A percentile compares a stretch with the other conserved stretches of the same genome.
These are phyloP conservation scores for Diplodia mutila DNA, from an alignment of 2,329 filamentous ascomycete genomes.

Conservation along the genomic window DNA sequence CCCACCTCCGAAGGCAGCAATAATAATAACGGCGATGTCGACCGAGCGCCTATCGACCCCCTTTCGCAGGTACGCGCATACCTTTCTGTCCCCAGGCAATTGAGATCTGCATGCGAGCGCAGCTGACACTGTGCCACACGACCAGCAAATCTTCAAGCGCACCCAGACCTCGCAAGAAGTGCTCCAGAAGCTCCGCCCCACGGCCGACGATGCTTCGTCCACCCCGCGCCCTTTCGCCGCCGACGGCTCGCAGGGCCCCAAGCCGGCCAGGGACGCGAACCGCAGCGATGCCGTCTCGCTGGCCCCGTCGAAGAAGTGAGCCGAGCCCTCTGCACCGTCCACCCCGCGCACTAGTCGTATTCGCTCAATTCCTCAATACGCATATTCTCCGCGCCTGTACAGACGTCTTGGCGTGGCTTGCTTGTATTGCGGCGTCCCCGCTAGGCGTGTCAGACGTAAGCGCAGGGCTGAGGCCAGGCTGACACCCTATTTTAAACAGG, in stretches of 20 bases:
- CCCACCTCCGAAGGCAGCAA: constrained; percentile 32
- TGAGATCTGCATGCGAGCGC: constrained; percentile 13
- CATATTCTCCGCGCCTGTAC: background rate
- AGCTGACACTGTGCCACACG: background rate
- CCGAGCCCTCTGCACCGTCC: constrained; percentile 24
- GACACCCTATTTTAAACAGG: constrained; percentile 49
- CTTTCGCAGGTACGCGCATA: constrained; percentile 64
- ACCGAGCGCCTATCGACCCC: constrained; percentile 62
- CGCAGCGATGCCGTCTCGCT: constrained; percentile 19
- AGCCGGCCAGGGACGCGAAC: constrained; percentile 26
- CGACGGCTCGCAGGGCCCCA: constrained; percentile 55
- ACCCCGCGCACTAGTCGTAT: constrained; percentile 6
- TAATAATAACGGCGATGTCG: background rate
- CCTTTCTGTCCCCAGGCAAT: background rate
- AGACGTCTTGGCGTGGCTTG: constrained; percentile 10
- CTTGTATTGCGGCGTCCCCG: constrained; percentile 8
- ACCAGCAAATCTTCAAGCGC: constrained; percentile 63
- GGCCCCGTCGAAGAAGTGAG: constrained; percentile 38
- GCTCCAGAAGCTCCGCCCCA: constrained; percentile 58
- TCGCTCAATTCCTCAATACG: background rate
- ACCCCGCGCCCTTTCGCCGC: constrained; percentile 43
- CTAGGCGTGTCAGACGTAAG: constrained; percentile 26
- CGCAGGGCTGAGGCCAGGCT: constrained; percentile 20
- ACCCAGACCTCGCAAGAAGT: constrained; percentile 67
- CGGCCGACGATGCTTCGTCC: constrained; percentile 44